Base-by-base conservation (phyloP, 1,284 basidiomycete species). In the Serendipita sp. region DNA sequence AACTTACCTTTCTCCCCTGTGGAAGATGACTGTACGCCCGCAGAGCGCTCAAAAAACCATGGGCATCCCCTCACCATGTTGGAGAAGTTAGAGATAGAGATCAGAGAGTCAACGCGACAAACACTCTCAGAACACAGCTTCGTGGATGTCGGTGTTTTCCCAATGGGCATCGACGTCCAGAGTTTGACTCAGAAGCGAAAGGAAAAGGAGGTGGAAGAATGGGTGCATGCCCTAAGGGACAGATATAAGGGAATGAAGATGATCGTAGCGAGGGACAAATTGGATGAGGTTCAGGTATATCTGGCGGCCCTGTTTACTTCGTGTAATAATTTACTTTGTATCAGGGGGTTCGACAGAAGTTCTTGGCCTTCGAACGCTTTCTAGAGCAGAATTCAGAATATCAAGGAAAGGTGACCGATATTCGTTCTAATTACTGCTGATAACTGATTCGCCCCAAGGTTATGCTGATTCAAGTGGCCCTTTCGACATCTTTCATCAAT, bases 81-180 rank as follows among this genome's bases (percentile, higher is more conserved):
- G 26, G 53, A 58, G 32, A 58, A 32, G 32, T 12, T 29, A 34
- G 53, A 58, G n/a, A n/a, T 26, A 32, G 53, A 58, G 53, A 4
- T 58, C 8, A 32, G 32, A 22, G 26, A 4, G 8, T 26, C 53
- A 10, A 32, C 26, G 8, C n/a, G 6, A 34, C 30, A n/a, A 15
- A 41, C 45, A 22, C 10, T 64, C 8, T 62, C 45, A 22, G 45
- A 50, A 44, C 68, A 70, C 58, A 75, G 82, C 2, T 91, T 93
- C 68, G 86, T 92, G 45, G 87, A 91, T 67, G 88, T 93, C 3
- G 86, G 85, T 0, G 87, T 89, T 13, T 91, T 92, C 72, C 88
- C 91, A 0, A 92, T 93, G 82, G 91, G 91, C 2, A 92, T 93
- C 66, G 91, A 93, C 69, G 88, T 92, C 15, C 74, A 75, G 63